Base-by-base conservation (phyloP, 257 asterid species). In the Solanum dulcamara region DNA sequence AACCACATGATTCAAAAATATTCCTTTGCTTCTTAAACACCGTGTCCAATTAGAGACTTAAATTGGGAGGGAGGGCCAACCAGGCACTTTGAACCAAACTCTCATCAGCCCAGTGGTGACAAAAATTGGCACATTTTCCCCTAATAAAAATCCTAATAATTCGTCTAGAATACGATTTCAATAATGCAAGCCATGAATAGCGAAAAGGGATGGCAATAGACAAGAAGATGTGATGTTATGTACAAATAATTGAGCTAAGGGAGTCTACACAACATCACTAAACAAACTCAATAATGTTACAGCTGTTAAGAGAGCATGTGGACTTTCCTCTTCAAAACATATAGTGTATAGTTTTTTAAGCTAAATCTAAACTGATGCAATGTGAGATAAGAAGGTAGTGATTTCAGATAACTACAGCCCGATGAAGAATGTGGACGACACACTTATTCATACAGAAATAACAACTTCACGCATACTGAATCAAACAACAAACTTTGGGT, bases 161-260 rank as follows among this genome's bases (percentile, higher is more conserved):
- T 67, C 72, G 59, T 48, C 72, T 46, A 37, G 6, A 79, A 10
- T 30, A 26, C 2, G 22, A 7, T 30, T 70, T 51, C 84, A 57
- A 62, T 88, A 84, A 88, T 84, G 81, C 86, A 70, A 26, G 42
- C 62, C 57, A 60, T 82, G 15, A 10, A 38, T 62, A 81, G 32
- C 51, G 7, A 38, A 83, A n/a, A 32, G 59, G 2, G 20, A 82
- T 20, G 53, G 35, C 80, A 62, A 62, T 83, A 81, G 46, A 85
- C 18, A 57, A n/a, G 46, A 81, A 79, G 66, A 81, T 59, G 30
- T 46, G 40, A 75, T 44, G 53, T 17, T 35, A 40, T 51, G 37
- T 37, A 40, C 87, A 84, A 35, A 86, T 70, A 40, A 85, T 84
- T 75, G 84, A 48, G 64, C n/a, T 32, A 46, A 26, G 40, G 12